phyloP scores from a whole-genome alignment of 75 land plant species.

The Cunninghamia lanceolata region DNA sequence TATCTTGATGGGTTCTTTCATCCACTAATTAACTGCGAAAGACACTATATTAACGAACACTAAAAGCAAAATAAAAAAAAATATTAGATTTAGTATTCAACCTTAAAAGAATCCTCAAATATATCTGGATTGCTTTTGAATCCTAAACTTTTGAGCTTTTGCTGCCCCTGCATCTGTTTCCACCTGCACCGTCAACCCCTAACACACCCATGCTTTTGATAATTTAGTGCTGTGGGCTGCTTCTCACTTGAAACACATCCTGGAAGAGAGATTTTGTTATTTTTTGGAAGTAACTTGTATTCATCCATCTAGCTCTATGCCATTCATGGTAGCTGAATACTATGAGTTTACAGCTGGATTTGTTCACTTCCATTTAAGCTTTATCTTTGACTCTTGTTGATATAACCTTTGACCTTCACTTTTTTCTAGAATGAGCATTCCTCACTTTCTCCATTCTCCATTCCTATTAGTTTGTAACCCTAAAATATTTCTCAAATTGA shows the following conservation, averaged over 20 bases:
- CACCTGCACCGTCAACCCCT: not conserved
- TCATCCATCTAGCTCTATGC: not conserved
- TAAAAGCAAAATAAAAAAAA: not conserved
- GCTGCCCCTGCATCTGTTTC: not conserved
- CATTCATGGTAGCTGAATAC: not conserved
- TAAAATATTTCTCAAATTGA: not conserved
- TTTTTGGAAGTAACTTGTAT: not conserved
- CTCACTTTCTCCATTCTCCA: not conserved
- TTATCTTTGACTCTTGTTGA: not conserved
- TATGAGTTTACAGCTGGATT: not conserved
- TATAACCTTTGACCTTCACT: not conserved
- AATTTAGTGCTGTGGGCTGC: not conserved
- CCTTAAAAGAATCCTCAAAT: not conserved
- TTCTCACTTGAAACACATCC: not conserved
- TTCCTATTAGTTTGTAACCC: not conserved
- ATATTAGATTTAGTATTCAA: not conserved
- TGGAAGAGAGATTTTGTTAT: not conserved
- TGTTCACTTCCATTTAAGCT: not conserved
- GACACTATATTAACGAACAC: not conserved
- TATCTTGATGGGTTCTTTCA: not conserved
- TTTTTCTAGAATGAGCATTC: conserved; percentile 6
- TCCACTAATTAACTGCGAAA: not conserved
- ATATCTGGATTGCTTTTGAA: not conserved
- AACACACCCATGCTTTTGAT: not conserved
- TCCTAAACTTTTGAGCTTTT: not conserved